Base-by-base conservation (phyloP, 495 filamentous ascomycete species). In the Penicillium paxilli region DNA sequence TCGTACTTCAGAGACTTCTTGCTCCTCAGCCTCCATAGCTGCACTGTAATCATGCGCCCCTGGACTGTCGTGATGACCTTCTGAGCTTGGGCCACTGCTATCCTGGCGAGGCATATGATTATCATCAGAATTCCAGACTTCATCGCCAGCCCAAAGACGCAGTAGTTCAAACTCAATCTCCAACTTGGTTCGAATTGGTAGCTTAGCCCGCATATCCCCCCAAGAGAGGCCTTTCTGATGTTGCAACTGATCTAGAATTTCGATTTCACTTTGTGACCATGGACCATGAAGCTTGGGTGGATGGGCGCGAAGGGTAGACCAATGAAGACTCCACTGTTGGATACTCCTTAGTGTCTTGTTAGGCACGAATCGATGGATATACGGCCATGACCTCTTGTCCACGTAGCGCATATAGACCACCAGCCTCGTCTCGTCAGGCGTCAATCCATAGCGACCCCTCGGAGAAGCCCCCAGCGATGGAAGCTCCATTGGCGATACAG, bases 101-200 rank as follows among this genome's bases (percentile, higher is more conserved):
- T 38, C 16, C 11, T 20, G 11, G 5, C 12, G 19, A 49, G 11
- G 11, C 26, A 10, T 14, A 22, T 5, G n/a, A n/a, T 24, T 28
- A n/a, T 46, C 22, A 17, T 44, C 30, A 21, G 30, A 35, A 23
- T 20, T 20, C 61, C 61, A 64, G 16, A 57, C 48, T 4, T 60
- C 57, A 52, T 64, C 54, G 9, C 61, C 69, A 42, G 62, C 70
- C 68, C 69, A 78, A 16, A 66, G 54, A 52, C 64, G 65, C 44
- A 78, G 51, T 52, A 76, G 46, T 40, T 78, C 66, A 51, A 68
- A 70, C 45, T 78, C 73, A 37, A 74, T 60, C 44, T 74, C 75
- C 17, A 60, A 44, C 26, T 57, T 57, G 16, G 69, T 59, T 12
- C 75, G 68, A 37, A 58, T 53, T 10, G 67, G 68, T 9, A 78